Evolutionary conservation across 352 stramenopile species (phyloP), one percentile per base, ranked within the genome.

Genomic region (Phytophthora hibernalis): DNA sequence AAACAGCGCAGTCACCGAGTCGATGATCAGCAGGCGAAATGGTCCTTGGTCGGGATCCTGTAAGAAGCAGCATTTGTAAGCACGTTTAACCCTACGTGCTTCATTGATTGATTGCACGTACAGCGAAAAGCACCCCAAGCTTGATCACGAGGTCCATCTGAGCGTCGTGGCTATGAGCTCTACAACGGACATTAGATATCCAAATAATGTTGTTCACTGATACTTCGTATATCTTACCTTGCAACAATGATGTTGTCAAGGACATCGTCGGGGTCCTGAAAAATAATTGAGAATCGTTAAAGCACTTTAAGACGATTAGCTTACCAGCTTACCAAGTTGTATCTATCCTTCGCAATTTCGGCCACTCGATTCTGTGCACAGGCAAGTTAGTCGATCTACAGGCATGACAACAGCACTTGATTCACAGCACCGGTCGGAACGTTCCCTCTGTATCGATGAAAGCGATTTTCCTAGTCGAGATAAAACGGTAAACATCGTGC

Each of bases 231-330:
- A 10, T 15, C 30, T 11, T 50, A 92, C 83, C 90, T 83, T 15
- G 92, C 93, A 35, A 97, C 83, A 44, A 98, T 93, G 51, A 98
- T 96, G 74, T 98, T 98, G 65, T 98, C 94, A 21, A 98, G 79
- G n/a, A 97, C 83, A 31, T 97, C 93, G 1, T 86, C 72, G 21
- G 87, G 69, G 53, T 98, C 89, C 65, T 72, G 31, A 33, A 18
- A 9, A 21, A 42, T 33, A 28, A 20, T 37, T 35, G 22, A n/a
- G 33, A 37, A 59, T 54, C 16, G 20, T 43, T 12, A 28, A 33
- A 22, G 3, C 21, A 37, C 2, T 26, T 28, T 0, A 7, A 51
- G 48, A 38, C 7, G 6, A 66, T 16, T 22, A 55, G 38, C 16
- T 40, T 28, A 12, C 42, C 15, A 28, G 7, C 28, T 11, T 56